A percentile compares a stretch with the other conserved stretches of the same genome.
phyloP scores from a whole-genome alignment of 108 stramenopile species.

The Fistulifera solaris region DNA sequence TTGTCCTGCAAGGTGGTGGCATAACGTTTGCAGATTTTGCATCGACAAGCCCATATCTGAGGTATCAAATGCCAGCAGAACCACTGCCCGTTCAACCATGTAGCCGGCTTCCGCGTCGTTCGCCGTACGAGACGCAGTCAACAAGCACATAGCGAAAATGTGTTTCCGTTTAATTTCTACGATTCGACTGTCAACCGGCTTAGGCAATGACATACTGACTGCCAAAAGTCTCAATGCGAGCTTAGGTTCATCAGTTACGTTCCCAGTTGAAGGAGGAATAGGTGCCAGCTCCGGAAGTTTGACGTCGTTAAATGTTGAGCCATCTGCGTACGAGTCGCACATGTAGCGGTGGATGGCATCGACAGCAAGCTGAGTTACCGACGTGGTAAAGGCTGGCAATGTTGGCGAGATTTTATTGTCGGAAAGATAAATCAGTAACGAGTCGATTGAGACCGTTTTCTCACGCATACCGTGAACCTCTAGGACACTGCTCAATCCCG shows the following conservation, averaged over 20 bases:
- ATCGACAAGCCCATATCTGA: background rate
- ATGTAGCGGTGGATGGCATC: constrained; percentile 1
- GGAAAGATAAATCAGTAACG: constrained; percentile 1
- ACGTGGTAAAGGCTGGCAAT: background rate
- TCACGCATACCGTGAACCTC: background rate
- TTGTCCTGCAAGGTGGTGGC: constrained; percentile 7
- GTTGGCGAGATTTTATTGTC: background rate
- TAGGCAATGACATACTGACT: constrained; percentile 41
- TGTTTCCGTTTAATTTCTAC: constrained; percentile 24
- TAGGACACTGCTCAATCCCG: too few species aligned
- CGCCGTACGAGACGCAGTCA: constrained; percentile 11
- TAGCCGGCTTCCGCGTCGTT: background rate
- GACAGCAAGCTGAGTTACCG: background rate
- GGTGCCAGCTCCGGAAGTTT: background rate
- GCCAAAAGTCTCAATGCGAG: constrained; percentile 58
- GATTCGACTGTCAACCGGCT: constrained; percentile 17
- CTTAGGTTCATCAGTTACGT: constrained; percentile 37
- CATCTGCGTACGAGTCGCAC: background rate
- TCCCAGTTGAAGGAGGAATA: constrained; percentile 1
- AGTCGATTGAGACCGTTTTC: constrained; percentile 22
- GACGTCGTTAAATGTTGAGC: background rate
- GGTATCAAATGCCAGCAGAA: constrained; percentile 2
- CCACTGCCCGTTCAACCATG: constrained; percentile 6
- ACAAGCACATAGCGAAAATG: constrained; percentile 50
- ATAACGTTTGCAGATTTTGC: constrained; percentile 18